These are phyloP conservation scores for Sanguinoderma infundibulare DNA, from an alignment of 1,284 basidiomycete genomes.

Conservation along the genomic window DNA sequence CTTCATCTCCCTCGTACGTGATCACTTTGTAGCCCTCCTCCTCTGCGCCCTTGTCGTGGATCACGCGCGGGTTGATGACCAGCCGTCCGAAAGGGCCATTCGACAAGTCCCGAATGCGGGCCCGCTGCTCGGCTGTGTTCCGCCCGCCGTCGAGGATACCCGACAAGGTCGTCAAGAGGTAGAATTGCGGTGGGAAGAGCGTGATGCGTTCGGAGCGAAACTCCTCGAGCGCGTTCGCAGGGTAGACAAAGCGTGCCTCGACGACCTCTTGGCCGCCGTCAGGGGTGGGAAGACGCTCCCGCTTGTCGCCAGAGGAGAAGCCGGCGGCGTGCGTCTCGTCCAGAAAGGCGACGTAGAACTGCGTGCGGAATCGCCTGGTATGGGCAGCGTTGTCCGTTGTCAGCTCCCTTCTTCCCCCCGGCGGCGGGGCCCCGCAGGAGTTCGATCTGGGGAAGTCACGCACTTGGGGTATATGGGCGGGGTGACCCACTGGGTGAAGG, in stretches of 20 bases:
- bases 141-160: conserved; percentile 46
- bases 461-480: conserved; percentile 57
- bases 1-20: conserved; percentile 72
- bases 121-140: conserved; percentile 50
- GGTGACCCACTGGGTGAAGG: conserved; percentile 76
- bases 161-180: conserved; percentile 63
- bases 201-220: conserved; percentile 53
- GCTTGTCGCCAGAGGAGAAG: conserved; percentile 55
- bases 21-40: conserved; percentile 50
- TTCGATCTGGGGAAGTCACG: conserved; percentile 19
- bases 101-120: conserved; percentile 51
- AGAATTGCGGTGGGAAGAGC: conserved; percentile 75
- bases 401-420: background rate
- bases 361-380: conserved; percentile 66
- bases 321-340: conserved; percentile 43
- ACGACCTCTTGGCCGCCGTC: conserved; percentile 74
- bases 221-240: conserved; percentile 52
- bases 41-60: conserved; percentile 44
- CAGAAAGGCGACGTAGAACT: conserved; percentile 69
- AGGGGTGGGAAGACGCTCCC: conserved; percentile 64
- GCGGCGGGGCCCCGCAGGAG: background rate
- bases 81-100: conserved; percentile 59
- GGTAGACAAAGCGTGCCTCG: conserved; percentile 64
- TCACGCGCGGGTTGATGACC: conserved; percentile 55
- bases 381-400: background rate